These are phyloP conservation scores for Claviceps spartinae DNA, from an alignment of 2,329 filamentous ascomycete species.

Conservation along the genomic window DNA sequence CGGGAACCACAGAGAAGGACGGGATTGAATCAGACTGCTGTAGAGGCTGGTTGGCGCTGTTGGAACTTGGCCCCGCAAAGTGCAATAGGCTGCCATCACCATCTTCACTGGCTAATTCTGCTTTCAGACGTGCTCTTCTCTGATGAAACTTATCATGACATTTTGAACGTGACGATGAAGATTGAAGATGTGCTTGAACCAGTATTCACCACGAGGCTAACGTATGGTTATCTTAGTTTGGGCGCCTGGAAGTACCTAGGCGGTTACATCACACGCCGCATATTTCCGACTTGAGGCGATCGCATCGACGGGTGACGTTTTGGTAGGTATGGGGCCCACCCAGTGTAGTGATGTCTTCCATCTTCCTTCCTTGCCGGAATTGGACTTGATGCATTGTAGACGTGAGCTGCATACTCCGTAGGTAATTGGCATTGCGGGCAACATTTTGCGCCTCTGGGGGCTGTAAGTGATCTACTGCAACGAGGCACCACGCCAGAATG, in stretches of 20 bases:
- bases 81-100: not conserved
- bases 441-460: no score
- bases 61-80: not conserved
- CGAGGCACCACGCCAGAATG: no score
- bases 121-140: not conserved
- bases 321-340: no score
- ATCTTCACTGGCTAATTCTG: not conserved
- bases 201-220: not conserved
- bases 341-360: no score
- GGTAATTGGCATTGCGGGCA: no score
- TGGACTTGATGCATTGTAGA: no score
- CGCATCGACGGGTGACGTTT: no score
- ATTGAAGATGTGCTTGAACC: not conserved
- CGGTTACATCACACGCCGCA: not conserved
- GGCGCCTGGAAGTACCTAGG: not conserved
- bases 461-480: no score
- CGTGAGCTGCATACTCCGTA: no score
- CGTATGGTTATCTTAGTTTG: not conserved
- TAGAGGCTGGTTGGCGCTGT: not conserved
- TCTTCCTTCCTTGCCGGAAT: no score
- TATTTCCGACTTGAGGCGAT: no score
- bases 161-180: not conserved
- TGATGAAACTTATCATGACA: not conserved
- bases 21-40: not conserved
- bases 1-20: not conserved